Evolutionary conservation across 169 alveolate species (phyloP).

Genomic region (Plasmodium vivax): DNA sequence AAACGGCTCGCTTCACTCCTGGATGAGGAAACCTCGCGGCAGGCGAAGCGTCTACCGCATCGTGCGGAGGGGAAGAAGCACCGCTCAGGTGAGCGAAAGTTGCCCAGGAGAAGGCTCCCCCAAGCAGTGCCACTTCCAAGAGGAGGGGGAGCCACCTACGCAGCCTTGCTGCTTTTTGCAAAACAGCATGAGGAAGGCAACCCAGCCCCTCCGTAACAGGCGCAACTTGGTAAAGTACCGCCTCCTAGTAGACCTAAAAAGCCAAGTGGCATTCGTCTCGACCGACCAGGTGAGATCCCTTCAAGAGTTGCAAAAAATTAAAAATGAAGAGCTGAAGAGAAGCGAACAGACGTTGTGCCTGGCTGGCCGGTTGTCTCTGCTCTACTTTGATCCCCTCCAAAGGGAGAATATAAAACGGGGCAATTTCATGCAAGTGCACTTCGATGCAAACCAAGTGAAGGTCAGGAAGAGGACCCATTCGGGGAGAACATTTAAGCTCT

Average conservation of each 20-base stretch:
- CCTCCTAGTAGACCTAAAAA: constrained; percentile 1
- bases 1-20: background rate
- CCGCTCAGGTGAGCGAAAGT: background rate
- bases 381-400: constrained; percentile 30
- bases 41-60: background rate
- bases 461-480: background rate
- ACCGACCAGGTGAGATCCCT: background rate
- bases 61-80: background rate
- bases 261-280: constrained; percentile 3
- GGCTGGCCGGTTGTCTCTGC: background rate
- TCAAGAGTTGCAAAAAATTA: background rate
- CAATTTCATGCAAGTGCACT: constrained; percentile 14
- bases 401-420: constrained; percentile 9
- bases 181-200: background rate
- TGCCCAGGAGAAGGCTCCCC: background rate
- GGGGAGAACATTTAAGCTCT: constrained; percentile 11
- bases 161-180: background rate
- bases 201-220: background rate
- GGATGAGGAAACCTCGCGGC: background rate
- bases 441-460: constrained; percentile 10
- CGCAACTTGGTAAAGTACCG: background rate
- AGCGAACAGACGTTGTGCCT: constrained; percentile 2
- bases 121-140: background rate
- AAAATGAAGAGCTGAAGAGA: constrained; percentile 11
- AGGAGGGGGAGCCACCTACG: background rate